Evolutionary conservation across 257 asterid genomes (phyloP).

Genomic region (Solanum etuberosum): DNA sequence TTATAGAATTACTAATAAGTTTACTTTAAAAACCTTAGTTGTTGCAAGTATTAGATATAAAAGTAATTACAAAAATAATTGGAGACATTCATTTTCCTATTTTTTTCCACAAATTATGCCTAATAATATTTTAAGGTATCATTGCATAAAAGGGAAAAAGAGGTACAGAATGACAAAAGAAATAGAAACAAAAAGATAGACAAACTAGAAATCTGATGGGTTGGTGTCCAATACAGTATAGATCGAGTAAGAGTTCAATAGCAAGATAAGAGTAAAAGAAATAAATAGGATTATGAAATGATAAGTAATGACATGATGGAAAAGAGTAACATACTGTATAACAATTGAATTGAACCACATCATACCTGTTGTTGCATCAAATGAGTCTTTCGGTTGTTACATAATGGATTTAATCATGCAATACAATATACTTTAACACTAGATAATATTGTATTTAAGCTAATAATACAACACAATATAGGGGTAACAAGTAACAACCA

Average conservation of each 20-base stretch:
- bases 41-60: background rate
- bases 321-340: background rate
- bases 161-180: background rate
- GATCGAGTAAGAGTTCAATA: no score
- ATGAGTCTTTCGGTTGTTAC: background rate
- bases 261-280: no score
- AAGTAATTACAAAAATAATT: background rate
- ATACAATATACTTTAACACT: background rate
- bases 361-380: background rate
- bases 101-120: background rate
- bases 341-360: background rate
- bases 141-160: background rate
- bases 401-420: background rate
- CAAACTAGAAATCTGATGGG: background rate
- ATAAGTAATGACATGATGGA: background rate
- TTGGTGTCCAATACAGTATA: background rate
- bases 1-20: background rate
- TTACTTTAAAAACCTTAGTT: background rate
- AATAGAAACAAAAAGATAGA: background rate
- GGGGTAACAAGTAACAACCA: background rate
- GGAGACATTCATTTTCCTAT: background rate
- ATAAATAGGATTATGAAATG: background rate
- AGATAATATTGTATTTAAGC: background rate
- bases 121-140: background rate
- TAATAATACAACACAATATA: background rate